Evolutionary conservation across 192 early-diverging fungal genomes (phyloP), one percentile per base, ranked within the genome.

Genomic region (Coemansia sp.): DNA sequence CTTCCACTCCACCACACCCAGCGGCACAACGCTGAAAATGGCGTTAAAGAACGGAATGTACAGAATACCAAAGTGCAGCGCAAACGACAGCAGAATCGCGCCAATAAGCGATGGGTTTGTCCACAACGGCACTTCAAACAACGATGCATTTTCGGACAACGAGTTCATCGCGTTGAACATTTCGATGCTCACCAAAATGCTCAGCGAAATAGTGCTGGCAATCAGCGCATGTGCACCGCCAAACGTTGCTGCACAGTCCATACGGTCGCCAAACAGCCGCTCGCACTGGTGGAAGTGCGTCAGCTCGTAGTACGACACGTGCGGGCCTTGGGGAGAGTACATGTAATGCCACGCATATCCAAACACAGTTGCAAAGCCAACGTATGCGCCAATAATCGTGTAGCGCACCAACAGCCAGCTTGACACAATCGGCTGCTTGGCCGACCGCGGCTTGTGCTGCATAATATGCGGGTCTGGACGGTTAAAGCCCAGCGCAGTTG

Each of bases 341-440:
- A 99, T 89, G 76, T 94, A 98, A 93, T 94, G 98, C 96, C 97
- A 98, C 1, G 90, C 94, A 68, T 98, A 98, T 20, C 92, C 97
- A 87, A 93, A 93, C 15, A 98, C 89, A 40, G 96, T 97, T 4
- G 96, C 95, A 15, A 73, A 69, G 53, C 96, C 96, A 56, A 99
- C 97, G 64, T 95, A 98, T 10, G 82, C 84, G 66, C 96, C 96
- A 62, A 98, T 81, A 9, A 98, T 74, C 74, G 94, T 82, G 74
- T 99, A 99, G 64, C 97, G 88, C 79, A 97, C 80, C 73, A 98
- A 94, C 64, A 99, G 81, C 96, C 97, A 99, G 36, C 84, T 81
- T 34, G 90, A 92, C 17, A 99, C 93, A 54, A 99, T 86, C 9
- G 93, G 90, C 81, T 98, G 95, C 37, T 85, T 83, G 12, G 86